Evolutionary conservation across 371 early-diverging fungal species (phyloP).

Genomic region (Zopfochytrium polystomum): DNA sequence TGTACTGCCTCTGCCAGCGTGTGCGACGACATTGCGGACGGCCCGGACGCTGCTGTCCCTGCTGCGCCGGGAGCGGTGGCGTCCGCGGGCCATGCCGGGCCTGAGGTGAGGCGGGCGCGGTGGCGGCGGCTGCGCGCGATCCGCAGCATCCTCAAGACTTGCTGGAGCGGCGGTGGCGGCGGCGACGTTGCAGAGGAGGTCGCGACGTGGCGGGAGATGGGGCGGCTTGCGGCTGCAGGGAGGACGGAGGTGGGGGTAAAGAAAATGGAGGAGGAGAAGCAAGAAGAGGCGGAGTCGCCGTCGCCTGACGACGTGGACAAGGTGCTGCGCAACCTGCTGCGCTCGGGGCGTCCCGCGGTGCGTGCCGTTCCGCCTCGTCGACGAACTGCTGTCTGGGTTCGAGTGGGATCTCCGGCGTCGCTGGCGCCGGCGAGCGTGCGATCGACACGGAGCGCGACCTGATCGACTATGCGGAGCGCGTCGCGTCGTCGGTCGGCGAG

Average conservation of each 20-base stretch:
- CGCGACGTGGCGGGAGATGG: neutral
- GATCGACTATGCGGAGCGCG: constrained; percentile 49
- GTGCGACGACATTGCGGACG: neutral
- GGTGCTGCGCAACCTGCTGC: no score
- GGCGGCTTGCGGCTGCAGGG: no score
- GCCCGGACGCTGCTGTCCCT: neutral
- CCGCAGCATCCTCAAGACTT: neutral
- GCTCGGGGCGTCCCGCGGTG: no score
- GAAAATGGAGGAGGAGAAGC: no score
- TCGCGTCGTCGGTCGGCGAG: constrained; percentile 63
- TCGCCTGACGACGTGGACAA: no score
- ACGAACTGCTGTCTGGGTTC: constrained; percentile 57
- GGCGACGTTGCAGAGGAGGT: neutral
- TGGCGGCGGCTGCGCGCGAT: no score
- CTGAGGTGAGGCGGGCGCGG: no score
- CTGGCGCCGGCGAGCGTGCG: neutral
- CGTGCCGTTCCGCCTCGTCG: no score
- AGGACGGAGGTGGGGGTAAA: no score
- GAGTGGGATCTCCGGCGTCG: constrained; percentile 51
- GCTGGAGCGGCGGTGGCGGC: neutral
- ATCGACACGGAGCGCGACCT: constrained; percentile 46
- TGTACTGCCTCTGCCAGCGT: neutral
- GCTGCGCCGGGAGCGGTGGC: neutral
- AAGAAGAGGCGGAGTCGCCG: no score
- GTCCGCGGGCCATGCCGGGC: neutral